These are phyloP conservation scores for Fusarium sp. DNA, from an alignment of 2,329 filamentous ascomycete species.

Conservation along the genomic window DNA sequence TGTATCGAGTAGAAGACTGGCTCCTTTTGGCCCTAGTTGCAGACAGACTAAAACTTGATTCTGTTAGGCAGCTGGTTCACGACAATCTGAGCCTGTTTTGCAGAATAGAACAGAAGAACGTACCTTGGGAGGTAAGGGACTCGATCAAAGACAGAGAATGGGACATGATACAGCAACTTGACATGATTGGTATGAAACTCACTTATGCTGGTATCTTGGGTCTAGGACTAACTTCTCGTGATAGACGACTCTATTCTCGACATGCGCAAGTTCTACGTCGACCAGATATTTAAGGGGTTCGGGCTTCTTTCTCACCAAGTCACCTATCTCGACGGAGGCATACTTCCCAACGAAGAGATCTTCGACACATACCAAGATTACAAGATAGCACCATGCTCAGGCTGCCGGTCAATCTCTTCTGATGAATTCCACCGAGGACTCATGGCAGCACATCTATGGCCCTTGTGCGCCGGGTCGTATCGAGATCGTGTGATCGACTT, in stretches of 20 bases:
- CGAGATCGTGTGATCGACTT: slow-evolving; percentile 5
- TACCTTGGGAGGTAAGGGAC: neutral
- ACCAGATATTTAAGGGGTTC: slow-evolving; percentile 12
- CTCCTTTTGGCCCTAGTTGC: slow-evolving; percentile 27
- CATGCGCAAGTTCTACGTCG: neutral
- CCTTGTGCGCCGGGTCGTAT: neutral
- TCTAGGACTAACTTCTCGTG: neutral
- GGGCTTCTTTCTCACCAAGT: slow-evolving; percentile 24
- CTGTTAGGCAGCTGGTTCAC: neutral
- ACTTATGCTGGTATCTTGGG: too few species aligned
- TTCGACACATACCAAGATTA: slow-evolving; percentile 1
- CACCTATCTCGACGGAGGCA: slow-evolving; percentile 4
- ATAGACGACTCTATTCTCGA: slow-evolving; percentile 7
- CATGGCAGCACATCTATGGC: slow-evolving; percentile 9
- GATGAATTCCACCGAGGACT: slow-evolving; percentile 5
- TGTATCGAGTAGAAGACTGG: slow-evolving; percentile 24
- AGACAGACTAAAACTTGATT: slow-evolving; percentile 4
- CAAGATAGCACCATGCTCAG: slow-evolving; percentile 13
- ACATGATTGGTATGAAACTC: slow-evolving; percentile 2
- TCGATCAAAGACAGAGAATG: slow-evolving; percentile 8
- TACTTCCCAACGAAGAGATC: slow-evolving; percentile 10
- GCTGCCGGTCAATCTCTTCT: slow-evolving; percentile 4
- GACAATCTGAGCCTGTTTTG: slow-evolving; percentile 8
- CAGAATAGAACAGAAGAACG: neutral
- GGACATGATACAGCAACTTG: neutral